Evolutionary conservation across 108 stramenopile species (phyloP).

Genomic region (Pinguiococcus pyrenoidosus): DNA sequence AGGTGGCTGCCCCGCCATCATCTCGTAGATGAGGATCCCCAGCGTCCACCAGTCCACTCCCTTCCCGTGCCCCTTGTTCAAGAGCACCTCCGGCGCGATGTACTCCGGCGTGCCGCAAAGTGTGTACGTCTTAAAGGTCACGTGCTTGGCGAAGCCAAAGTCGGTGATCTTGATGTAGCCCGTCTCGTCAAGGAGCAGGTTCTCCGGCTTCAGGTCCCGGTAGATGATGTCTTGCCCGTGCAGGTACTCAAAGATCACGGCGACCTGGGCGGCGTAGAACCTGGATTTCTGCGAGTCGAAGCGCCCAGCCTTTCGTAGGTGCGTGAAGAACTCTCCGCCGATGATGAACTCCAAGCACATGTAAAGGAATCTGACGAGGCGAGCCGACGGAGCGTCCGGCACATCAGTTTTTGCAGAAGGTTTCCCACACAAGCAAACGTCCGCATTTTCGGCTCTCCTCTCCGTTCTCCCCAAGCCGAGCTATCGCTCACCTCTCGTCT

Average conservation of each 20-base stretch:
- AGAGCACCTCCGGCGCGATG: slow-evolving; percentile 40
- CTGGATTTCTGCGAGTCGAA: slow-evolving; percentile 18
- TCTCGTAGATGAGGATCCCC: slow-evolving; percentile 64
- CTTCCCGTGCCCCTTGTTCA: slow-evolving; percentile 47
- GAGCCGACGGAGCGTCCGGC: no score
- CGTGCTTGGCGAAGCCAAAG: slow-evolving; percentile 64
- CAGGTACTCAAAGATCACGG: slow-evolving; percentile 75
- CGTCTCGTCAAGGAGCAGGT: slow-evolving; percentile 37
- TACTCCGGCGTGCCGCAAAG: slow-evolving; percentile 86
- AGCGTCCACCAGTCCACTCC: slow-evolving; percentile 73
- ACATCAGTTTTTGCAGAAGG: no score
- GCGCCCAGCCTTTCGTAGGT: slow-evolving; percentile 43
- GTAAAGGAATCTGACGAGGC: slow-evolving; percentile 29
- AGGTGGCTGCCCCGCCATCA: slow-evolving; percentile 72
- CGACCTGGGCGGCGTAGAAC: slow-evolving; percentile 47
- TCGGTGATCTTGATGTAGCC: slow-evolving; percentile 40
- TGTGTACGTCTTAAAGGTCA: slow-evolving; percentile 53
- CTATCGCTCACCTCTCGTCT: slow-evolving; percentile 9
- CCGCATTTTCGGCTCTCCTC: no score
- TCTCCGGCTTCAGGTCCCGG: slow-evolving; percentile 77
- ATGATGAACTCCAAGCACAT: slow-evolving; percentile 49
- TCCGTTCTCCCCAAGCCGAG: no score
- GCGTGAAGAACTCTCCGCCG: slow-evolving; percentile 55
- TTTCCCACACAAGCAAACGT: no score
- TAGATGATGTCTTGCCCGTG: slow-evolving; percentile 68